Percentiles rank a stretch among this genome's conserved stretches.
These are phyloP conservation scores for Psilocybe subaeruginosa DNA, from an alignment of 768 basidiomycete species.

Conservation along the genomic window DNA sequence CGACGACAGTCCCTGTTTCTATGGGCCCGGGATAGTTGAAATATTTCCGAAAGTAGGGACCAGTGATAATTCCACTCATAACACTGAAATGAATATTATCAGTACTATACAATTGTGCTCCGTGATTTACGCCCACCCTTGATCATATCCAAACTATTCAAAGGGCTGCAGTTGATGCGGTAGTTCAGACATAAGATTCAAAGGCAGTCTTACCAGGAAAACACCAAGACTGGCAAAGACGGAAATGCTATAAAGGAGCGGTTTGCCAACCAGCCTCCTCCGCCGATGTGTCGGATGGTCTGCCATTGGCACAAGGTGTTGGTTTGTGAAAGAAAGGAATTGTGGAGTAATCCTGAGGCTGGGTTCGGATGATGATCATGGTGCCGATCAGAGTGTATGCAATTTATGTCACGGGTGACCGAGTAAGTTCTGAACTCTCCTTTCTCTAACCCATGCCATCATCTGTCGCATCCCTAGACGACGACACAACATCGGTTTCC, in stretches of 20 bases:
- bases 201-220: slow-evolving; percentile 63
- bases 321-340: slow-evolving; percentile 9
- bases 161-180: neutral
- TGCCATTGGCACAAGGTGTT: slow-evolving; percentile 55
- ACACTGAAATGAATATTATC: slow-evolving; percentile 48
- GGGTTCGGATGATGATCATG: slow-evolving; percentile 2
- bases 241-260: slow-evolving; percentile 79
- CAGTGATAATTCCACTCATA: slow-evolving; percentile 92
- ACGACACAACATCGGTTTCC: slow-evolving; percentile 52
- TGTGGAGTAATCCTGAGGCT: slow-evolving; percentile 19
- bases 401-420: slow-evolving; percentile 14
- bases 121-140: slow-evolving; percentile 57
- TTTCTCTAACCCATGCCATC: slow-evolving; percentile 51
- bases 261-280: slow-evolving; percentile 72
- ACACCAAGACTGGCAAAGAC: slow-evolving; percentile 84
- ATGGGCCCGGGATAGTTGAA: slow-evolving; percentile 78
- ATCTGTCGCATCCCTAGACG: slow-evolving; percentile 66
- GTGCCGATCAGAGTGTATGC: slow-evolving; percentile 19
- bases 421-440: neutral
- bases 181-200: slow-evolving; percentile 3
- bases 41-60: slow-evolving; percentile 78
- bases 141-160: slow-evolving; percentile 80
- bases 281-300: slow-evolving; percentile 33
- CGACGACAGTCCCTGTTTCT: slow-evolving; percentile 92
- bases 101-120: slow-evolving; percentile 3